These are phyloP conservation scores for Lagenidium sp. DNA, from an alignment of 352 stramenopile species.

Conservation along the genomic window DNA sequence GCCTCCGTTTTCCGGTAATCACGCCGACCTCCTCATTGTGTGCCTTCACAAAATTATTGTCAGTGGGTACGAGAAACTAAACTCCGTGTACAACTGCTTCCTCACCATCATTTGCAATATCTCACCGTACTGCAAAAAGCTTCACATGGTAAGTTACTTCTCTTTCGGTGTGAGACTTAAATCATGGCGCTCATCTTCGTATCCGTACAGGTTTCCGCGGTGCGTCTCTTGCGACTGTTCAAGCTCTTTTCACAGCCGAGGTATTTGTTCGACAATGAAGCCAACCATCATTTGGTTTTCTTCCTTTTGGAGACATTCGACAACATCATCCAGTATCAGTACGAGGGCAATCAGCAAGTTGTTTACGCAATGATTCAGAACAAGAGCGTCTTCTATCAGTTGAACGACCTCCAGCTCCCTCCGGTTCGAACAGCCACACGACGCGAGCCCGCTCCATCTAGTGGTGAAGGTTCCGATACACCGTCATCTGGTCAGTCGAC, in stretches of 20 bases:
- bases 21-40: conserved; percentile 96
- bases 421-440: conserved; percentile 54
- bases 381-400: conserved; percentile 92
- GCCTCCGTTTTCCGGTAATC: conserved; percentile 92
- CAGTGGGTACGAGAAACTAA: conserved; percentile 94
- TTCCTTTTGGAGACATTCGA: conserved; percentile 98
- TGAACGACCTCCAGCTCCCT: conserved; percentile 85
- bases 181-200: background rate
- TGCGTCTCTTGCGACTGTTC: conserved; percentile 96
- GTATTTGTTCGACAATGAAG: conserved; percentile 93
- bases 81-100: conserved; percentile 98
- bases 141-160: conserved; percentile 71
- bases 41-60: conserved; percentile 98
- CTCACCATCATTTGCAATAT: conserved; percentile 99
- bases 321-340: conserved; percentile 99
- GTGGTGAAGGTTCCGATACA: too few species aligned
- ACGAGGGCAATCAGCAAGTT: conserved; percentile 94
- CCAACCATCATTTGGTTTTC: conserved; percentile 93
- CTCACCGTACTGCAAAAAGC: conserved; percentile 95
- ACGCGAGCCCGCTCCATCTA: background rate
- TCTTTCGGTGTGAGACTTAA: too few species aligned
- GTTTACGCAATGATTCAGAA: conserved; percentile 98
- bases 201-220: conserved; percentile 43
- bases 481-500: too few species aligned
- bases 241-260: conserved; percentile 94